Base-by-base conservation (phyloP, 2,329 filamentous ascomycete species). In the Ophiostoma triangulosporum region DNA sequence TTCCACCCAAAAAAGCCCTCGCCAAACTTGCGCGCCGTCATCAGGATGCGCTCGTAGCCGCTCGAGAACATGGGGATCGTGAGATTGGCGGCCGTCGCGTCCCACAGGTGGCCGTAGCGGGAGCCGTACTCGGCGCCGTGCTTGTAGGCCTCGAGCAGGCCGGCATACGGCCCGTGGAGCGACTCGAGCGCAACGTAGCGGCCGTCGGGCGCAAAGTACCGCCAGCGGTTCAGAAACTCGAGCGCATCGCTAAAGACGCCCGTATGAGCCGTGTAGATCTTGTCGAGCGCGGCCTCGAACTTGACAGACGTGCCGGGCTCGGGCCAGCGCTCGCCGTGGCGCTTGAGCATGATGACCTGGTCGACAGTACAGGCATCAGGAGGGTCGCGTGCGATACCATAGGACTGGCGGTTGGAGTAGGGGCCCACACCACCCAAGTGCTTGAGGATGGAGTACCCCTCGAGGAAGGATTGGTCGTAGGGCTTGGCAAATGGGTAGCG, bases 261-360 rank as follows among this genome's bases (percentile, higher is more conserved):
- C 6, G 35, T 20, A 31, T 54, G 54, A 1, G 33, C 51, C 6
- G 6, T 5, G 31, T 56, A 55, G 1, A 58, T 45, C 54, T 58
- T 56, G 15, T 49, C 33, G 29, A 58, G 38, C 5, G 52, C 43
- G 8, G 33, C 11, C 14, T 24, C 14, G 11, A 58, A 54, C 31
- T 56, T 55, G 43, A 46, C 31, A 1, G 54, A 52, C 6, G 81
- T 77, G 5, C 77, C 77, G 1, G 68, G 66, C 57, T 83, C 81
- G 0, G 80, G 80, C 61, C 76, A 84, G 48, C 80, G 71, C 50
- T 77, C 80, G 22, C 81, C 81, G 66, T 83, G 80, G 22, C 80
- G 74, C 4, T 73, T 70, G 38, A 79, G 66, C 58, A 80, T 82
- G 8, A 77, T 76, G 5, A 75, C 78, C 60, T 80, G 74, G 56